Evolutionary conservation across 78 protist genomes (phyloP), one percentile per base, ranked within the genome.

Genomic region (Corallochytrium limacisporum): DNA sequence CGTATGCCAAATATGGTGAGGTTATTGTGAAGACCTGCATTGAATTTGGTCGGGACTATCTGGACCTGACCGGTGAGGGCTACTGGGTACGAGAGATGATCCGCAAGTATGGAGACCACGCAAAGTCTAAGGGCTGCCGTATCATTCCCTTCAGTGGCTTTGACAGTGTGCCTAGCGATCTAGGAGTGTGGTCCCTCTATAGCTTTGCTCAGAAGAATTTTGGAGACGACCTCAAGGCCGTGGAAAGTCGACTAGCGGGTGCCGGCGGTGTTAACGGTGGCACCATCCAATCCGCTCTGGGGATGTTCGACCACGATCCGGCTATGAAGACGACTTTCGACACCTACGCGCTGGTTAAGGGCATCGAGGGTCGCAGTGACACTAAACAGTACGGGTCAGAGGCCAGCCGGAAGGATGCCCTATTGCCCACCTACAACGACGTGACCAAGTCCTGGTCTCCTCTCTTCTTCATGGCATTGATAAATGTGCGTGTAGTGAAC

Each of bases 11-110:
- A 15, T 37, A 13, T 62, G 72, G 73, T 4, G 9, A 5, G 18
- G 9, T 29, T 1, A 36, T 75, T n/a, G 60, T 75, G 4, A 38
- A 37, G 22, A 72, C 74, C 18, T 75, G 80, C 40, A 37, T 20
- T 4, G 13, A 3, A 4, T 2, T 8, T 6, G 60, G 59, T 24
- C 8, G 53, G 1, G 26, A 59, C 32, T 75, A 75, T 29, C 33
- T 26, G 44, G 80, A 75, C 59, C 68, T 68, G 22, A 65, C 63
- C 29, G 80, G 80, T 1, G 80, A 75, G 66, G 5, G n/a, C n/a
- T n/a, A n/a, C 48, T 1, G 54, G 43, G 12, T 75, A 43, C 46
- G 5, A 65, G 13, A 0, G 3, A 10, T 62, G 15, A 3, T 32
- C 39, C 69, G 22, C 3, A 5, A 12, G 38, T 12, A 12, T 28